Conservation (phyloP, 1,139 yeast species). For the Hansenula sp. region DNA sequence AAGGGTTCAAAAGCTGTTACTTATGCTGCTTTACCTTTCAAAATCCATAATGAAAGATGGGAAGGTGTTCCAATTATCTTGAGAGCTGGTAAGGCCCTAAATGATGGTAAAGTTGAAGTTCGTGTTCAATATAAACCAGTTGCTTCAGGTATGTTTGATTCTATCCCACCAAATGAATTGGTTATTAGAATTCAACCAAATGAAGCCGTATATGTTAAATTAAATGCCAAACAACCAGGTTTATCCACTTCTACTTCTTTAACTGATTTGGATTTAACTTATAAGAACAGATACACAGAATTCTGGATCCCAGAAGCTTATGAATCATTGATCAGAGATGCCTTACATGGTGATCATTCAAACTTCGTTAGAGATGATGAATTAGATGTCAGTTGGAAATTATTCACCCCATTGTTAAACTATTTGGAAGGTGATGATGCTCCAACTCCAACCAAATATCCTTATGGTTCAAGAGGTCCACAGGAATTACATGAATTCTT, state of each 20-base stretch:
- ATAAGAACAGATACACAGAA: constrained; percentile 75
- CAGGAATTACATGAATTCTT: constrained; percentile 57
- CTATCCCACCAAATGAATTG: constrained; percentile 86
- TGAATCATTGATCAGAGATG: constrained; percentile 91
- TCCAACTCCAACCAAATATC: constrained; percentile 62
- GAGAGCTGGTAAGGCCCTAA: constrained; percentile 95
- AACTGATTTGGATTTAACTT: constrained; percentile 88
- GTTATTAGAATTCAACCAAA: constrained; percentile 93
- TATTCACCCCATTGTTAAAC: constrained; percentile 87
- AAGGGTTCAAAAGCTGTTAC: constrained; percentile 83
- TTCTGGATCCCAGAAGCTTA: constrained; percentile 98
- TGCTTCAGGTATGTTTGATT: constrained; percentile 74
- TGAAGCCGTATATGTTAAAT: constrained; percentile 88
- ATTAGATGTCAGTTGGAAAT: constrained; percentile 86
- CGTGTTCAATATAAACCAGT: constrained; percentile 90
- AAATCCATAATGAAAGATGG: constrained; percentile 93
- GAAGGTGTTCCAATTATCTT: constrained; percentile 94
- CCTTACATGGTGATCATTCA: constrained; percentile 88
- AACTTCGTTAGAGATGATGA: constrained; percentile 98
- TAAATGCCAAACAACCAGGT: constrained; percentile 93
- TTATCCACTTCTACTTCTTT: constrained; percentile 74
- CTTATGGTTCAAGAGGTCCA: constrained; percentile 95
- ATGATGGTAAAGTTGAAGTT: constrained; percentile 90
- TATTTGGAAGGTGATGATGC: constrained; percentile 68
- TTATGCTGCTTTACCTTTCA: constrained; percentile 78